Percentiles rank a stretch among this genome's conserved stretches.
Conservation (phyloP, 2,329 filamentous ascomycete species). For the Ceratocystis cacaofunesta region DNA sequence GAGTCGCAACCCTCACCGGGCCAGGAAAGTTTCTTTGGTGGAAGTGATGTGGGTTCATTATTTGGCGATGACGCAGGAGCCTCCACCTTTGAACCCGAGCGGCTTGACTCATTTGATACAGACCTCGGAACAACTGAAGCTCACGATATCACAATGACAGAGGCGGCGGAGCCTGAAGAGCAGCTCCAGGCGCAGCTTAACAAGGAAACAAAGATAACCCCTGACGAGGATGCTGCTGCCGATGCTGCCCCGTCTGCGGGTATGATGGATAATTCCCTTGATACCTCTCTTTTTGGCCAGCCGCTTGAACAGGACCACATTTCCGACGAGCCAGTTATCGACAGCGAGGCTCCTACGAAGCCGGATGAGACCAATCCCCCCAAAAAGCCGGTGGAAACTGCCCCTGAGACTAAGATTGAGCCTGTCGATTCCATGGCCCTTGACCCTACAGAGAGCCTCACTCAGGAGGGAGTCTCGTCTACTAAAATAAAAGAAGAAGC, state of each 20-base stretch:
- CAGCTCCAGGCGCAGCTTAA: slow-evolving; percentile 24
- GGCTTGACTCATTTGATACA: slow-evolving; percentile 37
- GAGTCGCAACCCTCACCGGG: slow-evolving; percentile 48
- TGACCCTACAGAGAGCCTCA: background rate
- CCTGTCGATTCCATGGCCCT: slow-evolving; percentile 5
- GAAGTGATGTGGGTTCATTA: slow-evolving; percentile 64
- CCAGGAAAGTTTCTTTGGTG: slow-evolving; percentile 68
- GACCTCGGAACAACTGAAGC: slow-evolving; percentile 64
- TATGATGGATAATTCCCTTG: slow-evolving; percentile 2
- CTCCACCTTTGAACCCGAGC: slow-evolving; percentile 31
- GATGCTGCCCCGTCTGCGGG: background rate
- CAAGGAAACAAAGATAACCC: background rate
- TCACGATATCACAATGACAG: slow-evolving; percentile 24
- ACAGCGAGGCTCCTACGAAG: slow-evolving; percentile 4
- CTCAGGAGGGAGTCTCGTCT: background rate
- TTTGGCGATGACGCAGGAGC: slow-evolving; percentile 60
- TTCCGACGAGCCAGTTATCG: slow-evolving; percentile 22
- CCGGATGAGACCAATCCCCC: background rate
- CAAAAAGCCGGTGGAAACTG: background rate
- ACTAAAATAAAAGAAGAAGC: slow-evolving; percentile 14
- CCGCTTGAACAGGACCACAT: background rate
- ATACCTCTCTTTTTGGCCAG: slow-evolving; percentile 26
- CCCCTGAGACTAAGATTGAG: background rate
- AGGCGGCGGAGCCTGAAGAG: slow-evolving; percentile 18
- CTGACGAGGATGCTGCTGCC: background rate